Base-by-base conservation (phyloP, 768 basidiomycete genomes). In the Hebeloma cylindrosporum region DNA sequence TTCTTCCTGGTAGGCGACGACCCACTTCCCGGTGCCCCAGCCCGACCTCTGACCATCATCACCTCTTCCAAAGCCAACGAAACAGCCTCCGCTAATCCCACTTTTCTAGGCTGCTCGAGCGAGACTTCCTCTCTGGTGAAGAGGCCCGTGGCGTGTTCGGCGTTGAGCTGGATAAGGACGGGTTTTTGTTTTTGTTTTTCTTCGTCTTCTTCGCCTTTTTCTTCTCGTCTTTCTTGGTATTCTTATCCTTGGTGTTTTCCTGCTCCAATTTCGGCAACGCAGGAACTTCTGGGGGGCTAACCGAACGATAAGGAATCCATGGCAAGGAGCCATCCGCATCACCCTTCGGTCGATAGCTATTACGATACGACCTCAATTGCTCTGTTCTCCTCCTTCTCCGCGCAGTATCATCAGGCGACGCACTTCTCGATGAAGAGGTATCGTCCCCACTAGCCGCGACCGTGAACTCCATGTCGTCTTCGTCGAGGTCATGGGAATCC, bases 351-450 rank as follows among this genome's bases (percentile, higher is more conserved):
- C 59, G 53, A 36, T 59, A 64, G 23, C 58, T 59, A 32, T 56
- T 58, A 42, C 53, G 47, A 43, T 63, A 63, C 8, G 60, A 51
- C 18, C 60, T 52, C 40, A 59, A 36, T 39, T 62, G 62, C 21
- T 50, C 42, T 16, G 47, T 53, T 34, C 59, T 52, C 27, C 51
- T 50, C 37, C 60, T 52, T 26, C 45, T 50, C 7, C 22, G 33
- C 22, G 27, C 27, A 16, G 36, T 27, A 18, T 21, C 21, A 20
- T 25, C 20, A 14, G 28, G 36, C 18, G 51, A 52, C n/a, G 37
- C 39, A 13, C 25, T 26, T 7, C 51, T 33, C 5, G 41, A 43
- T 2, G 48, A 51, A 7, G 44, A 31, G 3, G 35, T 20, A 14
- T 36, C n/a, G 25, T 48, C 38, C 40, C 25, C n/a, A 21, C 16